Percentiles rank a stretch among this genome's conserved stretches.
Conservation (phyloP, 352 stramenopile species). For the Peronospora destructor region DNA sequence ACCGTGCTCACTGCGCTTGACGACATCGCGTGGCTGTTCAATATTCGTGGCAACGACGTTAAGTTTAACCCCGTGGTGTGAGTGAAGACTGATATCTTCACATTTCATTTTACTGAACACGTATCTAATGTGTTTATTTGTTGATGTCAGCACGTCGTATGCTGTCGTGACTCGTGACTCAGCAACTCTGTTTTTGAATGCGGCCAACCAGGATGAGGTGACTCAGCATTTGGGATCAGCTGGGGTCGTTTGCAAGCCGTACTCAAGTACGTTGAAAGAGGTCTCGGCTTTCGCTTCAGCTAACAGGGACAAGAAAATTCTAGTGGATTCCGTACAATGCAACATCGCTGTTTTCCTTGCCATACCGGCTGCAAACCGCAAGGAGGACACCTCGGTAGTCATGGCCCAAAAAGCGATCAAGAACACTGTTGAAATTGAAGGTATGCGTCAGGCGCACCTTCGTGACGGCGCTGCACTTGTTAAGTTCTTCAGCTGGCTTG, state of each 20-base stretch:
- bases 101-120: neutral
- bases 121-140: slow-evolving; percentile 3
- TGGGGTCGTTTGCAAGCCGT: slow-evolving; percentile 58
- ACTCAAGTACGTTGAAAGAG: slow-evolving; percentile 41
- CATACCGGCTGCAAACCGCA: slow-evolving; percentile 61
- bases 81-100: slow-evolving; percentile 18
- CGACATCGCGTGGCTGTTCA: slow-evolving; percentile 97
- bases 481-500: slow-evolving; percentile 92
- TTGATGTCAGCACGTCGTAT: slow-evolving; percentile 78
- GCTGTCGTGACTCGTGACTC: slow-evolving; percentile 86
- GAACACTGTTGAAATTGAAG: slow-evolving; percentile 91
- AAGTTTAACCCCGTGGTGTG: slow-evolving; percentile 97
- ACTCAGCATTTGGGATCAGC: slow-evolving; percentile 38
- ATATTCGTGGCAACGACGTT: slow-evolving; percentile 95
- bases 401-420: slow-evolving; percentile 90
- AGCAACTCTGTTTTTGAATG: slow-evolving; percentile 90
- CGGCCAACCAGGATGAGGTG: slow-evolving; percentile 58
- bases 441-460: slow-evolving; percentile 92
- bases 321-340: slow-evolving; percentile 77
- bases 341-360: slow-evolving; percentile 80
- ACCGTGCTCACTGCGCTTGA: slow-evolving; percentile 94
- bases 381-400: slow-evolving; percentile 69
- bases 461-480: slow-evolving; percentile 93
- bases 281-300: slow-evolving; percentile 41
- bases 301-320: slow-evolving; percentile 51